Percentiles rank a stretch among this genome's conserved stretches.
These are phyloP conservation scores for baker's yeast (Saccharomyces cerevisiae) DNA, from an alignment of 805 yeast genomes.

Conservation along the genomic window DNA sequence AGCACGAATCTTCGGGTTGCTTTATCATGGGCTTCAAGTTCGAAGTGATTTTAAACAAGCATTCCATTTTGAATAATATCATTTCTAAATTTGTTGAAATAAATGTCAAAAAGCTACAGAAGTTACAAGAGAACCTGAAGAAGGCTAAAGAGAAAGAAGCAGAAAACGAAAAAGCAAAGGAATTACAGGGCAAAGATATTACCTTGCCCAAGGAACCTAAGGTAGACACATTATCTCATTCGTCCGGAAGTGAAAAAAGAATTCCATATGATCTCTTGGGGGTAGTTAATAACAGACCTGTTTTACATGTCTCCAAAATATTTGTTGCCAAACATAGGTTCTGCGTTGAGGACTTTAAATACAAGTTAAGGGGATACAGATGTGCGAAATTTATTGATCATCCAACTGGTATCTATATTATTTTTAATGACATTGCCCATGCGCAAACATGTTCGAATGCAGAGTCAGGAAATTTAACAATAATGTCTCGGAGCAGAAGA, in stretches of 20 bases:
- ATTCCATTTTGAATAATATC: constrained; percentile 33
- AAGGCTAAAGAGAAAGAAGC: constrained; percentile 15
- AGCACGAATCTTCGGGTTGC: constrained; percentile 34
- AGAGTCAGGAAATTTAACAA: constrained; percentile 20
- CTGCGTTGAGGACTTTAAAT: constrained; percentile 56
- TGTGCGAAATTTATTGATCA: constrained; percentile 63
- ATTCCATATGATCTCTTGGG: constrained; percentile 44
- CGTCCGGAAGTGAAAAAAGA: constrained; percentile 9
- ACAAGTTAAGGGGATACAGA: constrained; percentile 47
- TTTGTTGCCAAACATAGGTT: constrained; percentile 44
- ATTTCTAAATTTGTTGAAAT: constrained; percentile 26
- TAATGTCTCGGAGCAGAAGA: constrained; percentile 18
- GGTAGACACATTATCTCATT: not conserved
- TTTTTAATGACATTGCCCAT: constrained; percentile 42
- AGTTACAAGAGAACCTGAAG: constrained; percentile 26
- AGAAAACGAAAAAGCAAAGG: constrained; percentile 1
- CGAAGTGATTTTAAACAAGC: constrained; percentile 43
- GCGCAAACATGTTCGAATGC: constrained; percentile 20
- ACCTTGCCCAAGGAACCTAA: constrained; percentile 5
- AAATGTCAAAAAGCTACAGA: constrained; percentile 34
- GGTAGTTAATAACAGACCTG: constrained; percentile 50
- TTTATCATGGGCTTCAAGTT: constrained; percentile 44
- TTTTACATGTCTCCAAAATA: constrained; percentile 42
- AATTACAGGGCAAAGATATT: constrained; percentile 1
- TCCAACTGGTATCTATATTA: constrained; percentile 56